Percentiles rank a stretch among this genome's conserved stretches.
phyloP scores from a whole-genome alignment of 768 basidiomycete genomes.

The Lactarius sp. region DNA sequence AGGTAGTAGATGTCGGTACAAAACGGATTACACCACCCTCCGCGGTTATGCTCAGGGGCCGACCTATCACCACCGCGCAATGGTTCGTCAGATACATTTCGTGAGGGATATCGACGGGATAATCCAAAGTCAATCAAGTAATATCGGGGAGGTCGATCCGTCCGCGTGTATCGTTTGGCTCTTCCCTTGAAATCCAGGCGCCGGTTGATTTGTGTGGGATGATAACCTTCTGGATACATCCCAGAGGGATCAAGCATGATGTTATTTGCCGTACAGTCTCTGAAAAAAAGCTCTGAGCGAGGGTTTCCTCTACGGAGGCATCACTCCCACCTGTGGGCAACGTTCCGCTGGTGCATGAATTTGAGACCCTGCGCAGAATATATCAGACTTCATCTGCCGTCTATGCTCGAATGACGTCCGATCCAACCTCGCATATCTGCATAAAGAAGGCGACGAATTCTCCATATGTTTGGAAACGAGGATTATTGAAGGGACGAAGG shows the following conservation, averaged over 20 bases:
- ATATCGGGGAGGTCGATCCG: constrained; percentile 28
- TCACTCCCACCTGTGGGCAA: no score
- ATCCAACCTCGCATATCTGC: constrained; percentile 18
- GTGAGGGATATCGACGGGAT: constrained; percentile 18
- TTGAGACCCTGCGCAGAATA: constrained; percentile 2
- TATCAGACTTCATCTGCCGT: background rate
- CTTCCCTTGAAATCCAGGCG: constrained; percentile 1
- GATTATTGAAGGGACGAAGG: constrained; percentile 22
- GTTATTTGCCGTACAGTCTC: constrained; percentile 3
- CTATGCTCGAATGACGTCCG: background rate
- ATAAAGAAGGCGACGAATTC: constrained; percentile 25
- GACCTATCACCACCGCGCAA: constrained; percentile 28
- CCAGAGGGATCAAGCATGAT: background rate
- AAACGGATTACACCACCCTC: background rate
- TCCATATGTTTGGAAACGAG: constrained; percentile 23
- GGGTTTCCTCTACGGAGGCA: no score
- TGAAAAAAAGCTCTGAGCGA: background rate
- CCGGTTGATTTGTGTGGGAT: constrained; percentile 4
- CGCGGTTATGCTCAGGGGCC: constrained; percentile 27
- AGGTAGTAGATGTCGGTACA: background rate
- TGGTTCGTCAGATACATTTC: constrained; percentile 17
- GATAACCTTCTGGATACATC: constrained; percentile 15
- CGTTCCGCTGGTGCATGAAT: no score
- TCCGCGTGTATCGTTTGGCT: constrained; percentile 26
- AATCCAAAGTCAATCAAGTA: constrained; percentile 29